Evolutionary conservation across 306 rosid genomes (phyloP), one percentile per base, ranked within the genome.

Genomic region (Citrullus colocynthis): DNA sequence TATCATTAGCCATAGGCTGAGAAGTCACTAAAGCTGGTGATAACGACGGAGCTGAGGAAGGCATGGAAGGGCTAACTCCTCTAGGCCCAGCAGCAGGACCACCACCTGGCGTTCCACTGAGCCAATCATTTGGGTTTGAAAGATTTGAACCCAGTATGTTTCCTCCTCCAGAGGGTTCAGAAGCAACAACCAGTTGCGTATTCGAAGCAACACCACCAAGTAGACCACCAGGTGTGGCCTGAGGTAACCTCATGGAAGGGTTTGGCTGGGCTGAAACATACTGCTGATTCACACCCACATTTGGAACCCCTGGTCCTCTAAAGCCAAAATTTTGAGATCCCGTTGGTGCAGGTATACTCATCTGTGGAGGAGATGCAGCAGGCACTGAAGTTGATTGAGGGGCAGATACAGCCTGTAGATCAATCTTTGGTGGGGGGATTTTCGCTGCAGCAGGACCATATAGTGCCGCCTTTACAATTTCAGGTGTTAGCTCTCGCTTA

Each of bases 361-460:
- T 89, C 84, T 78, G 93, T 4, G 87, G 86, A 51, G 86, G 76
- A 80, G 98, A 39, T 1, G 88, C 83, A 64, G 73, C 65, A 32
- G 88, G 78, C 79, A 63, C 67, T 41, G 83, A n/a, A 85, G 65
- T 91, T 14, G 80, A 78, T 60, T 62, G 93, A 8, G 84, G 86
- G 39, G 84, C 84, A 69, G 91, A 73, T 73, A 81, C 3, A 64
- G 88, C 88, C 34, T 92, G 72, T 63, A 89, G 87, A 87, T 87
- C 88, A 57, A 95, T 95, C 83, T 88, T 89, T 7, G 98, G 97
- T 0, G 98, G 74, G 75, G 97, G 98, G 70, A 95, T 95, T 82
- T 88, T 92, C n/a, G 96, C 91, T 58, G 97, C 96, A 75, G 97
- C 97, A 18, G 96, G 91, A 78, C 96, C 89, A 66, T 82, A 92